Percentiles rank a stretch among this genome's conserved stretches.
phyloP scores from a whole-genome alignment of 495 filamentous ascomycete species.

The Barbatosphaeria neglecta region DNA sequence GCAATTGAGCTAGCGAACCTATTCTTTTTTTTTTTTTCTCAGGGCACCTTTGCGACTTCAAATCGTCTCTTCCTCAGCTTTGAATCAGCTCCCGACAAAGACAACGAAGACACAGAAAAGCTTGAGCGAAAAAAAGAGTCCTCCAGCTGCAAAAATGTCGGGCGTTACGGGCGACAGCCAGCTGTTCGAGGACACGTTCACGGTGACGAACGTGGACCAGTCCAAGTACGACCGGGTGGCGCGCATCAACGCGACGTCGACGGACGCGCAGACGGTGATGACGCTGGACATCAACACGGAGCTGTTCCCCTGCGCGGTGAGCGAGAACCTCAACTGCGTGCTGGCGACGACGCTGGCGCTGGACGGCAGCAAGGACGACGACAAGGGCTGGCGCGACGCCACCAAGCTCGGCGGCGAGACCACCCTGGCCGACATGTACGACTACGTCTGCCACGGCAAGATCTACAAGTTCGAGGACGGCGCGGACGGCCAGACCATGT shows the following conservation, averaged over 20 bases:
- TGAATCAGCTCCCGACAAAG: too few species aligned
- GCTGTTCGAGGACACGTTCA: constrained; percentile 89
- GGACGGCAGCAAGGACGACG: constrained; percentile 63
- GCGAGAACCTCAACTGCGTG: constrained; percentile 65
- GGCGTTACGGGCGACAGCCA: constrained; percentile 60
- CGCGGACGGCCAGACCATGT: constrained; percentile 71
- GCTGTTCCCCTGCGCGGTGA: constrained; percentile 64
- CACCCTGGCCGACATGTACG: constrained; percentile 80
- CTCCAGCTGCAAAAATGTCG: constrained; percentile 36
- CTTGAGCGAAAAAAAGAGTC: constrained; percentile 26
- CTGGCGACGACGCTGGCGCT: constrained; percentile 75
- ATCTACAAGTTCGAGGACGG: constrained; percentile 94
- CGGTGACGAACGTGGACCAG: constrained; percentile 60
- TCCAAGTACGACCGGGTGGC: constrained; percentile 92
- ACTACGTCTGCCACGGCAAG: constrained; percentile 97
- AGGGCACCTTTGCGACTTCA: too few species aligned
- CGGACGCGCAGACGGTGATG: constrained; percentile 60
- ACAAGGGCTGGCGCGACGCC: constrained; percentile 69
- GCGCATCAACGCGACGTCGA: constrained; percentile 60
- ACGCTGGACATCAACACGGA: constrained; percentile 90
- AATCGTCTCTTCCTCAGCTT: too few species aligned
- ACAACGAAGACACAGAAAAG: too few species aligned
- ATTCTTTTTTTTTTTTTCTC: too few species aligned
- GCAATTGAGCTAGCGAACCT: too few species aligned
- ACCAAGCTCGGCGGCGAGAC: constrained; percentile 48